These are phyloP conservation scores for Boletellus deceptivus DNA, from an alignment of 1,284 basidiomycete genomes.

Conservation along the genomic window DNA sequence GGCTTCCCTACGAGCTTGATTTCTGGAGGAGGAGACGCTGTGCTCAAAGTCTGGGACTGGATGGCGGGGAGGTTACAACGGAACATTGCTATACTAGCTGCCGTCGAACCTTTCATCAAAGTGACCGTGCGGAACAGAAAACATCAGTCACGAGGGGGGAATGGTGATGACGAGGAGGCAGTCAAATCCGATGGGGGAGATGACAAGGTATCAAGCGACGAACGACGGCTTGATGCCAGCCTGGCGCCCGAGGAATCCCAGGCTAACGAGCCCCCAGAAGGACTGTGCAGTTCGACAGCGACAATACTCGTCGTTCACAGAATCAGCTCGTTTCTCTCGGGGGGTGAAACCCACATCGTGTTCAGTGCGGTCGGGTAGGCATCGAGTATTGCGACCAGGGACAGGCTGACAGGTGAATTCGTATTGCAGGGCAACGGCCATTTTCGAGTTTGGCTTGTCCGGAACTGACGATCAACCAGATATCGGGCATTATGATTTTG, in stretches of 20 bases:
- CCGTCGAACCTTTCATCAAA: slow-evolving; percentile 61
- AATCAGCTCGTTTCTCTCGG: slow-evolving; percentile 25
- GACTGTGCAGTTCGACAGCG: slow-evolving; percentile 41
- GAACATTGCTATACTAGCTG: slow-evolving; percentile 54
- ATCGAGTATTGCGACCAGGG: not conserved
- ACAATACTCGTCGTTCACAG: slow-evolving; percentile 36
- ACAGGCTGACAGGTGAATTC: not conserved
- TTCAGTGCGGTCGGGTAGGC: slow-evolving; percentile 71
- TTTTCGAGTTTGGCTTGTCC: slow-evolving; percentile 54
- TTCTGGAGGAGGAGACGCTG: slow-evolving; percentile 85
- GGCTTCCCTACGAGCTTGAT: slow-evolving; percentile 55
- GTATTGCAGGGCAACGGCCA: slow-evolving; percentile 57
- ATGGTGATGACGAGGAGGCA: slow-evolving; percentile 37
- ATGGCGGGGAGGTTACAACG: slow-evolving; percentile 52
- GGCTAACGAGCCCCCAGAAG: not conserved
- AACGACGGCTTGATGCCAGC: slow-evolving; percentile 15
- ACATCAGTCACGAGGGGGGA: slow-evolving; percentile 26
- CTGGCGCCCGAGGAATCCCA: slow-evolving; percentile 8
- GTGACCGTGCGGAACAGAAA: slow-evolving; percentile 43
- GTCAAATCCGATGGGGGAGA: slow-evolving; percentile 20
- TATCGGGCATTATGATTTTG: slow-evolving; percentile 49
- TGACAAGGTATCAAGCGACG: not conserved
- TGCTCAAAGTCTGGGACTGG: slow-evolving; percentile 82
- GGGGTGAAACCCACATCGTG: slow-evolving; percentile 43
- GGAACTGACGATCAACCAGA: slow-evolving; percentile 25